Conservation (phyloP, 169 alveolate genomes). For the Sarcocystis neurona region DNA sequence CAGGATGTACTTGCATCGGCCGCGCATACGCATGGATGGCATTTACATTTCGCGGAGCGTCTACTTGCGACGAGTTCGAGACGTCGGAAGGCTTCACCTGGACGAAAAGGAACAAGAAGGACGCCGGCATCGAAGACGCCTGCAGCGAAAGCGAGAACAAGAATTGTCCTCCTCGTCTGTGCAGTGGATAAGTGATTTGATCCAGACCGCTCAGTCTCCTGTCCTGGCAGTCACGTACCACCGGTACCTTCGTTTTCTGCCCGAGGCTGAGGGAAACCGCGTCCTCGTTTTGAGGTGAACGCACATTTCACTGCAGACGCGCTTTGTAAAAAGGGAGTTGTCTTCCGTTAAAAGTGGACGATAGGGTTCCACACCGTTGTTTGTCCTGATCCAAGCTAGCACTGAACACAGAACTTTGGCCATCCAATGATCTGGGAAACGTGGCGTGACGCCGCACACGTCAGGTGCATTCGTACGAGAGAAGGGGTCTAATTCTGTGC, state of each 20-base stretch:
- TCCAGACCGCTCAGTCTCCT: constrained; percentile 28
- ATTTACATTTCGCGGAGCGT: constrained; percentile 42
- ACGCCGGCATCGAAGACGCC: constrained; percentile 31
- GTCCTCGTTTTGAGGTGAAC: constrained; percentile 25
- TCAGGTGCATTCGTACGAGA: not conserved
- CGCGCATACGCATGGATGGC: constrained; percentile 50
- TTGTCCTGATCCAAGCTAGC: not conserved
- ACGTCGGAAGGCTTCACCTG: constrained; percentile 38
- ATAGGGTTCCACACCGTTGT: not conserved
- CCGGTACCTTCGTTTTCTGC: constrained; percentile 40
- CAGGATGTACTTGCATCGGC: constrained; percentile 33
- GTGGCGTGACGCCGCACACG: not conserved
- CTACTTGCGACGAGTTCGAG: constrained; percentile 38
- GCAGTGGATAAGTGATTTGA: not conserved
- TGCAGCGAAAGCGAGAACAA: constrained; percentile 50
- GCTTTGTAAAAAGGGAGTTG: not conserved
- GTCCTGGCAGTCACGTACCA: constrained; percentile 45
- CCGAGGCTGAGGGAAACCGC: not conserved
- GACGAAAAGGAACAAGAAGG: constrained; percentile 32
- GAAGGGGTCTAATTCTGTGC: too few species aligned
- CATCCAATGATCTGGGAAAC: not conserved
- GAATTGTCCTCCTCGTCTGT: constrained; percentile 10
- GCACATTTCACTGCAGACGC: not conserved
- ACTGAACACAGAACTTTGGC: not conserved
- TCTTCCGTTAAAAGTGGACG: not conserved